Conservation (phyloP, 1,139 yeast genomes). For the Sugiyamaella xylanicola region DNA sequence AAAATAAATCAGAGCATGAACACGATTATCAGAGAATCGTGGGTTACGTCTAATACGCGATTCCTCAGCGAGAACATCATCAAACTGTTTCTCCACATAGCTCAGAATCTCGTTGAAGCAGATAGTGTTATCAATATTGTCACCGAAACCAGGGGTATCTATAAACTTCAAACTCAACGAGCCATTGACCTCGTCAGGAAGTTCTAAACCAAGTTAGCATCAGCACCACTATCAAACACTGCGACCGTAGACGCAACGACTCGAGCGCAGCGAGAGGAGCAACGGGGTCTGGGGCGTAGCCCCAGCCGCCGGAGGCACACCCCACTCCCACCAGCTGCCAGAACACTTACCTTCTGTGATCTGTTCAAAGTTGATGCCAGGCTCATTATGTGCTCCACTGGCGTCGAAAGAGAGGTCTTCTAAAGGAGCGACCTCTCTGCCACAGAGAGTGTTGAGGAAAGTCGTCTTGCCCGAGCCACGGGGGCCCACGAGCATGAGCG, state of each 20-base stretch:
- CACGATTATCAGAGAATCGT: slow-evolving; percentile 72
- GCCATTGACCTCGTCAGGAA: slow-evolving; percentile 64
- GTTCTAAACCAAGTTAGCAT: slow-evolving; percentile 28
- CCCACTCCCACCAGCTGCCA: not conserved
- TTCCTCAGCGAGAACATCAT: slow-evolving; percentile 91
- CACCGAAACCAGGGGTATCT: slow-evolving; percentile 84
- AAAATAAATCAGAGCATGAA: slow-evolving; percentile 71
- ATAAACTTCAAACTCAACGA: slow-evolving; percentile 64
- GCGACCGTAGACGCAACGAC: not conserved
- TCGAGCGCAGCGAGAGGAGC: not conserved
- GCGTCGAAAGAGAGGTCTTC: slow-evolving; percentile 45
- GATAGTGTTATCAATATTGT: slow-evolving; percentile 63
- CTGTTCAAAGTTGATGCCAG: slow-evolving; percentile 53
- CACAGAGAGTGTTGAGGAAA: slow-evolving; percentile 82
- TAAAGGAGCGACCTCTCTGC: slow-evolving; percentile 68
- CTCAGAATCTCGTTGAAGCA: slow-evolving; percentile 72
- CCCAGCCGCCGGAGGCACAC: slow-evolving; percentile 2
- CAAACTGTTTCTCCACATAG: slow-evolving; percentile 86
- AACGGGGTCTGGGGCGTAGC: not conserved
- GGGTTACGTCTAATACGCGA: slow-evolving; percentile 90
- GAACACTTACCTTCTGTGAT: slow-evolving; percentile 33
- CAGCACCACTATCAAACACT: too few relatives aligned
- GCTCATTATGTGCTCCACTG: slow-evolving; percentile 49
- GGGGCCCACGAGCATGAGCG: slow-evolving; percentile 76
- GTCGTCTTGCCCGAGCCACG: slow-evolving; percentile 84